Evolutionary conservation across 352 stramenopile genomes (phyloP), one percentile per base, ranked within the genome.

Genomic region (Stephanocyclus meneghinianus): DNA sequence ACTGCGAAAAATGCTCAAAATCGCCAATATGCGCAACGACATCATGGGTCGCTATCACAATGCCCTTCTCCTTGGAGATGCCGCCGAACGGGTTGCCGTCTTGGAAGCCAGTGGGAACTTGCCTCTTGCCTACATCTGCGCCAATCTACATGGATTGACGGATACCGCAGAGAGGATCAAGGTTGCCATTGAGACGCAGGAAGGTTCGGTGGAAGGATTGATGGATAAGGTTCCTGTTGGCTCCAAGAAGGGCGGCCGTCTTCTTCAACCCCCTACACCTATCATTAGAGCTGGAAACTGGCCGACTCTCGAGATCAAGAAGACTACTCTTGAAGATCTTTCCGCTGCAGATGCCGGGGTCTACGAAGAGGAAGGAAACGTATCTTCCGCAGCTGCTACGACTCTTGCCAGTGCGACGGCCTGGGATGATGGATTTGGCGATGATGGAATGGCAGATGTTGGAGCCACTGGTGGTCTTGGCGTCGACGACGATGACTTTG

Each of bases 1-100:
- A 90, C 93, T 99, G 10, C 93, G 95, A 75, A 99, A 99, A 90
- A 99, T 99, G 97, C 92, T 99, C 69, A 99, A 99, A 88, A 99
- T 99, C 62, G 96, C 97, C 3, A 96, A 99, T 85, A 97, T 98
- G 83, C 94, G 97, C 65, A 95, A 96, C 74, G 97, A 99, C 83
- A 97, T 98, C 71, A 99, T 99, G 97, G 96, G 95, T 29, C 95
- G 96, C 57, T 99, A 99, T 87, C 97, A 99, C 91, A 99, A 99
- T 87, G 96, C 97, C 5, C 88, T 99, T 7, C 98, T 98, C 76
- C 91, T 99, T 30, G 97, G 97, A 50, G 96, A 99, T 86, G 96
- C 97, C 16, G 90, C 95, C 0, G 96, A 98, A 67, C 94, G 97
- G 35, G 93, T 99, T 50, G 86, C 95, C 56, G 96, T 98, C 21